phyloP scores from a whole-genome alignment of 2,329 filamentous ascomycete species.

The Cercospora berteroae region DNA sequence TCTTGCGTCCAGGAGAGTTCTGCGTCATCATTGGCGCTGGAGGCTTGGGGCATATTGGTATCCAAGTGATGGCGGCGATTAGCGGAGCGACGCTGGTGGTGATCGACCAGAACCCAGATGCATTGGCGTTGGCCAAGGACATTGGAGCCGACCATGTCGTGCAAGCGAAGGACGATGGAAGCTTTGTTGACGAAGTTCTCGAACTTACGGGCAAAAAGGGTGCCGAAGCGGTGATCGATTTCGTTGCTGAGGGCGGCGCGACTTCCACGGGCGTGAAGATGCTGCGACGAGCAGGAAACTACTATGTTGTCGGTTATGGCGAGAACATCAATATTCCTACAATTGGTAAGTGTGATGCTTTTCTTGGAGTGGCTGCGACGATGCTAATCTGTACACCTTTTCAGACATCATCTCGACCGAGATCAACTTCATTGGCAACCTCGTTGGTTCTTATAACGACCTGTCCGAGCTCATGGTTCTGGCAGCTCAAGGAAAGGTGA shows the following conservation, averaged over 20 bases:
- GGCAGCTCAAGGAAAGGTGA: slow-evolving; percentile 30
- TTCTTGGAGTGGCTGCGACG: too few species aligned
- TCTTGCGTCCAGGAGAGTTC: slow-evolving; percentile 28
- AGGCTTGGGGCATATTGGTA: slow-evolving; percentile 22
- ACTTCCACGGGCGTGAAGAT: slow-evolving; percentile 30
- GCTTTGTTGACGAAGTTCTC: slow-evolving; percentile 29
- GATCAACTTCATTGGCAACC: slow-evolving; percentile 32
- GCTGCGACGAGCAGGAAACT: slow-evolving; percentile 30
- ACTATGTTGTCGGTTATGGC: slow-evolving; percentile 28
- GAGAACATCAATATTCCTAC: slow-evolving; percentile 14
- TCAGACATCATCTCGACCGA: slow-evolving; percentile 31
- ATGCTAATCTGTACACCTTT: slow-evolving; percentile 18
- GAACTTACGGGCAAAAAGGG: slow-evolving; percentile 28
- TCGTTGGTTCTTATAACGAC: slow-evolving; percentile 29
- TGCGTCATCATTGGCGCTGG: slow-evolving; percentile 31
- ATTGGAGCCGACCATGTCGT: slow-evolving; percentile 30
- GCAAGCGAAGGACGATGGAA: slow-evolving; percentile 21
- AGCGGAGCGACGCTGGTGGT: slow-evolving; percentile 29
- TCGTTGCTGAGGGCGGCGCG: slow-evolving; percentile 30
- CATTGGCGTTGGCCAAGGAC: slow-evolving; percentile 28
- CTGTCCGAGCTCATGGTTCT: slow-evolving; percentile 30
- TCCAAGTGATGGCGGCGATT: slow-evolving; percentile 32
- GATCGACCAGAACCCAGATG: slow-evolving; percentile 28
- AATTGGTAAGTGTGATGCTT: background rate
- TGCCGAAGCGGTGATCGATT: slow-evolving; percentile 31